phyloP scores from a whole-genome alignment of 495 filamentous ascomycete genomes.

The Neurospora sp. region DNA sequence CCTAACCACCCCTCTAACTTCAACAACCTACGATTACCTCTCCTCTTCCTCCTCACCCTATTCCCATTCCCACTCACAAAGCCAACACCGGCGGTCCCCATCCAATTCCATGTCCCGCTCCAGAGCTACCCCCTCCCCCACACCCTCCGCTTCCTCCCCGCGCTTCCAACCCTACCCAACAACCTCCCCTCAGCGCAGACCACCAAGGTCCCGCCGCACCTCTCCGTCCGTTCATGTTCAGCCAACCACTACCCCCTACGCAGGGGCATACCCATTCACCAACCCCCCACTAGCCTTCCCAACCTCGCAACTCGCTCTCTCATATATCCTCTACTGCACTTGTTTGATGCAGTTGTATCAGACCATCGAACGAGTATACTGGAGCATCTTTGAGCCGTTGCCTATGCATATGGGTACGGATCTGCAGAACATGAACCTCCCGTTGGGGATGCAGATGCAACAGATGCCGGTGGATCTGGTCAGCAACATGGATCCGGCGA shows the following conservation, averaged over 20 bases:
- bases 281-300: slow-evolving; percentile 21
- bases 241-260: neutral
- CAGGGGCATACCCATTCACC: neutral
- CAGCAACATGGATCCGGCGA: slow-evolving; percentile 3
- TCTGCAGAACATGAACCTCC: neutral
- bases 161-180: neutral
- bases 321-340: slow-evolving; percentile 33
- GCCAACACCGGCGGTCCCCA: neutral
- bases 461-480: too few relatives aligned
- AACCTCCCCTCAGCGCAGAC: slow-evolving; percentile 4
- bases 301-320: slow-evolving; percentile 21
- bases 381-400: slow-evolving; percentile 25
- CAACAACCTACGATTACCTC: neutral
- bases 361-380: slow-evolving; percentile 26
- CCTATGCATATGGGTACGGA: neutral
- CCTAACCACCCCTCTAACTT: neutral
- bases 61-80: neutral
- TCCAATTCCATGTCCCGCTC: neutral
- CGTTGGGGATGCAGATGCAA: slow-evolving; percentile 9
- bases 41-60: neutral
- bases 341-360: slow-evolving; percentile 30
- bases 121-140: neutral
- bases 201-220: slow-evolving; percentile 13
- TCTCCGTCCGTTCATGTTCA: neutral
- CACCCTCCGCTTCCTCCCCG: neutral